These are phyloP conservation scores for Calonectria honghensis DNA, from an alignment of 2,329 filamentous ascomycete species.

Conservation along the genomic window DNA sequence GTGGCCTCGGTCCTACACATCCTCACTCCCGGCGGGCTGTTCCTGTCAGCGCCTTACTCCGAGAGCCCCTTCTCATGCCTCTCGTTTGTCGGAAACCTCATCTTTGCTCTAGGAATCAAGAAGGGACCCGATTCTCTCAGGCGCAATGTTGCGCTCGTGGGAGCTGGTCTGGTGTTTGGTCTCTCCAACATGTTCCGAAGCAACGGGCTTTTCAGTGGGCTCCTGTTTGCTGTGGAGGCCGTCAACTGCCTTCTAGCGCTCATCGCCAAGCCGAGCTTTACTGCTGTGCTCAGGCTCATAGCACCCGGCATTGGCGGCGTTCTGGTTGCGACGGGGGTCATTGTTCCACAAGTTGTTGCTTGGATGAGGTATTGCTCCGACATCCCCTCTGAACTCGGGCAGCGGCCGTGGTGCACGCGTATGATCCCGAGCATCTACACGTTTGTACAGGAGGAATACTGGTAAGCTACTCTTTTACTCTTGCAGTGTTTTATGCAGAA, in stretches of 20 bases:
- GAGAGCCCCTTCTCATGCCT: slow-evolving; percentile 88
- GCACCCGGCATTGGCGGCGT: slow-evolving; percentile 80
- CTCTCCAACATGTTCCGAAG: slow-evolving; percentile 84
- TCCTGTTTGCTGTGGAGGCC: slow-evolving; percentile 81
- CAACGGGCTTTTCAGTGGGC: slow-evolving; percentile 90
- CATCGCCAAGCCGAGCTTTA: slow-evolving; percentile 53
- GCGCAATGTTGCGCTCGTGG: slow-evolving; percentile 72
- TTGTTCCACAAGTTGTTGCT: slow-evolving; percentile 84
- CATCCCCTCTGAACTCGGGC: slow-evolving; percentile 51
- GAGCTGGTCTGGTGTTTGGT: slow-evolving; percentile 82
- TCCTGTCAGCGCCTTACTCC: slow-evolving; percentile 89
- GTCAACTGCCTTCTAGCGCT: slow-evolving; percentile 61
- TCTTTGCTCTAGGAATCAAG: slow-evolving; percentile 74
- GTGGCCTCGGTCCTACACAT: slow-evolving; percentile 84
- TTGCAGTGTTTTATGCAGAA: background rate
- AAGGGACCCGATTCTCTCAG: slow-evolving; percentile 50
- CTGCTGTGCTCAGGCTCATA: slow-evolving; percentile 70
- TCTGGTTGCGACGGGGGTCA: slow-evolving; percentile 79
- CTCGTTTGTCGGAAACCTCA: slow-evolving; percentile 82
- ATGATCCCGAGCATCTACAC: slow-evolving; percentile 90
- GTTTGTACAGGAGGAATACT: slow-evolving; percentile 93
- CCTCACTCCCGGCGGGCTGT: slow-evolving; percentile 90
- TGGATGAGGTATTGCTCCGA: slow-evolving; percentile 81
- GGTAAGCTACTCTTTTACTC: slow-evolving; percentile 72
- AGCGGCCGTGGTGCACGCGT: slow-evolving; percentile 84